These are phyloP conservation scores for Chenopodium album DNA, from an alignment of 148 eudicot genomes.

Conservation along the genomic window DNA sequence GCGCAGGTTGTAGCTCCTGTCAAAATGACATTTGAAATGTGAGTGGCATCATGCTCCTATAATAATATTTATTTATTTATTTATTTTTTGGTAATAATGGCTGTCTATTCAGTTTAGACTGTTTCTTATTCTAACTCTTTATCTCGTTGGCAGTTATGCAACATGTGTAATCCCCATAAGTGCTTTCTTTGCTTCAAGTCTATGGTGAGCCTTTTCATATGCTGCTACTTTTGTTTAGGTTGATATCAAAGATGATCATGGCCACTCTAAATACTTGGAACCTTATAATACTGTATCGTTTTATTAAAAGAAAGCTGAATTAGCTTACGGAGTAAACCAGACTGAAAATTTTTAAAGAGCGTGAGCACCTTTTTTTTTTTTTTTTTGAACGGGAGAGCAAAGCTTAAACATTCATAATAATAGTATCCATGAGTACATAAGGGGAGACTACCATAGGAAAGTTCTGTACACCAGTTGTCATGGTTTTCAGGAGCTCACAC, in stretches of 20 bases:
- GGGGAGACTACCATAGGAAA: too few species aligned
- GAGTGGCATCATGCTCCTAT: conserved; percentile 32
- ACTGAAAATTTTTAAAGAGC: not conserved
- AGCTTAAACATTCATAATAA: too few species aligned
- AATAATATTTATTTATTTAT: not conserved
- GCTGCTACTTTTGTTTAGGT: not conserved
- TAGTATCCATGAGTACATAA: too few species aligned
- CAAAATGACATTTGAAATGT: conserved; percentile 95
- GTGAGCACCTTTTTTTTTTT: too few species aligned
- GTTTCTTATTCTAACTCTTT: conserved; percentile 22
- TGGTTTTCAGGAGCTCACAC: not conserved
- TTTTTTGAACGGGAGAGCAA: too few species aligned
- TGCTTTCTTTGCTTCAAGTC: conserved; percentile 92
- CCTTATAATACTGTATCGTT: not conserved
- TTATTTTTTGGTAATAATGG: not conserved
- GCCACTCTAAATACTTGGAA: not conserved
- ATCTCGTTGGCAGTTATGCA: conserved; percentile 50
- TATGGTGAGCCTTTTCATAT: conserved; percentile 52
- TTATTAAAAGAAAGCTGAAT: not conserved
- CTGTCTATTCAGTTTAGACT: not conserved
- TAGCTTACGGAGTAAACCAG: not conserved
- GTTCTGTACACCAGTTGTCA: not conserved
- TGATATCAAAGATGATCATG: not conserved
- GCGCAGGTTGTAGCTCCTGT: conserved; percentile 92
- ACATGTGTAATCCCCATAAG: conserved; percentile 84